Base-by-base conservation (phyloP, 495 filamentous ascomycete species). In the Penicillium samsonianum region DNA sequence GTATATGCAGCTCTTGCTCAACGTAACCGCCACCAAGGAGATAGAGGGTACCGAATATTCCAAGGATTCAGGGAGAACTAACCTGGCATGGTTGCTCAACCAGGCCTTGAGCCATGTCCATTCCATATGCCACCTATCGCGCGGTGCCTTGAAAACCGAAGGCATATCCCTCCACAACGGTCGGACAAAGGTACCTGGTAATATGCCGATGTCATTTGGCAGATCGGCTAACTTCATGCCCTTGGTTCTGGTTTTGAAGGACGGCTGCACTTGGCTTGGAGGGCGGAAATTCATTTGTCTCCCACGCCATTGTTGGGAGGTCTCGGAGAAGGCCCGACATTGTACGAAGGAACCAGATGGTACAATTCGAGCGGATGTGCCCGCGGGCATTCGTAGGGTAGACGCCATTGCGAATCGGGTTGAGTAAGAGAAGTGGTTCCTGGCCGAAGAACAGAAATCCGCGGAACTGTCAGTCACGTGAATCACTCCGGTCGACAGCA, bases 101-200 rank as follows among this genome's bases (percentile, higher is more conserved):
- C 61, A 62, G 17, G 61, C 61, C 65, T 77, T 80, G 16, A 83
- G 3, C 69, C 75, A 75, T 30, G 69, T 62, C 67, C 71, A 81
- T 64, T 83, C 80, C 49, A 87, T 62, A 17, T 60, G 63, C 47
- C 78, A 51, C 23, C 82, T 71, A 47, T 71, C 67, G 49, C 61
- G 57, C 25, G 81, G 83, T 7, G 70, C 58, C 9, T 60, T 40
- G 67, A 86, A 81, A 41, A 86, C 60, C 5, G 82, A 82, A 10
- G 85, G 84, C 60, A 80, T 69, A 50, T 84, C 81, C 33, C 62
- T 65, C 71, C 81, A 78, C 12, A 79, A 70, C n/a, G 84, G 85
- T 69, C 75, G 77, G 20, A 88, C 73, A 59, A 85, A 86, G 5
- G 85, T 87, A 62, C 82, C 78, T 33, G 69, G 68, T 45, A 86